Percentiles rank a stretch among this genome's conserved stretches.
Evolutionary conservation across 768 basidiomycete genomes (phyloP).

Genomic region (Podaxis sp.): DNA sequence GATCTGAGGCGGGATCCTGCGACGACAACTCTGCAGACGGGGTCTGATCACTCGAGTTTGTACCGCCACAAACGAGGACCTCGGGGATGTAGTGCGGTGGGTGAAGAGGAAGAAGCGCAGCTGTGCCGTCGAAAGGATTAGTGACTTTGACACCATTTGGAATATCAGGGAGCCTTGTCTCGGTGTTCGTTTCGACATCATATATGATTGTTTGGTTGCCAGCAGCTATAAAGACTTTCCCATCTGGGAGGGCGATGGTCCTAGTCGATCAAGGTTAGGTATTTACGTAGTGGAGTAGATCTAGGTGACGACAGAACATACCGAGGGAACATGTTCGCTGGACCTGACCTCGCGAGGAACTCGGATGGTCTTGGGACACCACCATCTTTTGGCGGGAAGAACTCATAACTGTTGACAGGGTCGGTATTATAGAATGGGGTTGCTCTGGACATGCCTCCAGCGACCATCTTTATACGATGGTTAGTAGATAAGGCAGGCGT

Average conservation of each 20-base stretch:
- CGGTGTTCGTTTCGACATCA: conserved; percentile 33
- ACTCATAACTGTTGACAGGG: conserved; percentile 45
- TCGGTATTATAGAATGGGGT: conserved; percentile 63
- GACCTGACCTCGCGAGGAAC: conserved; percentile 27
- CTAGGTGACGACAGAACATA: conserved; percentile 15
- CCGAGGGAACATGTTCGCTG: conserved; percentile 28
- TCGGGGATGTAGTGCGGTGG: conserved; percentile 41
- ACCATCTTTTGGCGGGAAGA: conserved; percentile 38
- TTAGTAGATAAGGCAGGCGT: not conserved
- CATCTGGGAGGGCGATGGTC: conserved; percentile 36
- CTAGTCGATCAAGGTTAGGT: conserved; percentile 15
- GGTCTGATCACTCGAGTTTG: conserved; percentile 29
- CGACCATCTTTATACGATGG: conserved; percentile 20
- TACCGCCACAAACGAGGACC: conserved; percentile 47
- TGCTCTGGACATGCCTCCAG: conserved; percentile 26
- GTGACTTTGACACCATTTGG: conserved; percentile 43
- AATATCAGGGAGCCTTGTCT: conserved; percentile 38
- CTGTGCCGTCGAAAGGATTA: conserved; percentile 37
- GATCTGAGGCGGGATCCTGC: conserved; percentile 40
- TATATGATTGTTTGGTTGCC: conserved; percentile 42
- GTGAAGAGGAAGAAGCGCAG: conserved; percentile 33
- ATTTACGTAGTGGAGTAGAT: no score
- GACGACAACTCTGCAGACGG: conserved; percentile 31
- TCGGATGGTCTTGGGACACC: conserved; percentile 28
- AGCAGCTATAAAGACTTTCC: conserved; percentile 38